Percentiles rank a stretch among this genome's conserved stretches.
phyloP scores from a whole-genome alignment of 345 rosid species.

The Balakata baccata region DNA sequence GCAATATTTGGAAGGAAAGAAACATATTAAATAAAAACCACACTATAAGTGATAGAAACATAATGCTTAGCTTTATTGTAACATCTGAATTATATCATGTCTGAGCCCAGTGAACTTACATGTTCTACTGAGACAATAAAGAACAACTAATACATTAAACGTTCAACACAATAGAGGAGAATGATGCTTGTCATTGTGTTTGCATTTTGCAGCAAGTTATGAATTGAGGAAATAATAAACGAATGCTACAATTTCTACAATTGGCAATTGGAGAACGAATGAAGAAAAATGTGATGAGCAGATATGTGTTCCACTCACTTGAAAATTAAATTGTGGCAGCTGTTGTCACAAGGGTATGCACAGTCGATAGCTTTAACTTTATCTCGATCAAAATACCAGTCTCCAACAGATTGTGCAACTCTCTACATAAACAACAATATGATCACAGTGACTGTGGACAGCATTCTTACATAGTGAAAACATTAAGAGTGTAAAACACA shows the following conservation, averaged over 20 bases:
- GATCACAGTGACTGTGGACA: not conserved
- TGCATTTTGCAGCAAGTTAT: constrained; percentile 14
- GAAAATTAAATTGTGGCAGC: constrained; percentile 21
- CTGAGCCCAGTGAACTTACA: constrained; percentile 1
- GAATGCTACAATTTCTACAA: constrained; percentile 21
- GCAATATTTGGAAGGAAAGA: too few species aligned
- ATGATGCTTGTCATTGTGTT: constrained; percentile 10
- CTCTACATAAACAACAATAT: constrained; percentile 14
- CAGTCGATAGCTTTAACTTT: constrained; percentile 29
- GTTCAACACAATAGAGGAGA: not conserved
- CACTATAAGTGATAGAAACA: not conserved
- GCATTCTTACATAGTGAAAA: not conserved
- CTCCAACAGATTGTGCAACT: constrained; percentile 30
- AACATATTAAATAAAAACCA: too few species aligned
- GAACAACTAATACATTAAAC: constrained; percentile 11
- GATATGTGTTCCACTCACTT: constrained; percentile 40
- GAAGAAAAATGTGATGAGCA: constrained; percentile 5
- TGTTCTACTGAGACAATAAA: not conserved
- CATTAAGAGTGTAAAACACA: not conserved
- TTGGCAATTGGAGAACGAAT: constrained; percentile 13
- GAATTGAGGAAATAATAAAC: not conserved
- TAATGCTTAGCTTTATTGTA: not conserved
- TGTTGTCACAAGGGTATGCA: constrained; percentile 29
- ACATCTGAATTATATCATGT: not conserved
- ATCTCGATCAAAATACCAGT: constrained; percentile 29